phyloP scores from a whole-genome alignment of 305 asterid genomes.

The Solanum chacoense region DNA sequence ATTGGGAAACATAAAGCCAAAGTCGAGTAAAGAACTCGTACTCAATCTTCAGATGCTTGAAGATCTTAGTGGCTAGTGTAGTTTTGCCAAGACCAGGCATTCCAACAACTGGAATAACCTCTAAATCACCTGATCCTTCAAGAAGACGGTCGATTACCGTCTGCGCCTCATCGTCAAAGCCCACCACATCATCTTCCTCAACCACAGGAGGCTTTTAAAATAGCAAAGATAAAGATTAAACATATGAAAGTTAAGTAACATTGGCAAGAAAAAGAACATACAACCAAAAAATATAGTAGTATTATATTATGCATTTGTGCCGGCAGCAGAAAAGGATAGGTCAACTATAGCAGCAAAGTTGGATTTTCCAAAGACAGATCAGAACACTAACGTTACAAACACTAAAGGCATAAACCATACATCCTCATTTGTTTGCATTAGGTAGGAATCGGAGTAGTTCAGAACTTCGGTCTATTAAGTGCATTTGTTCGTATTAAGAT shows the following conservation, averaged over 20 bases:
- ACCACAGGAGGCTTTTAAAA: not conserved
- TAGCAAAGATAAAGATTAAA: not conserved
- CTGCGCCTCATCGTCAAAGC: not conserved
- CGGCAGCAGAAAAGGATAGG: not conserved
- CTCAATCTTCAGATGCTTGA: not conserved
- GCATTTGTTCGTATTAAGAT: not conserved
- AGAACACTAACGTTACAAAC: not conserved
- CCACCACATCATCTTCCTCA: constrained; percentile 4
- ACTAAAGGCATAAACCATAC: not conserved
- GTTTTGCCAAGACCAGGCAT: constrained; percentile 8
- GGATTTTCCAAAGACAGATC: not conserved
- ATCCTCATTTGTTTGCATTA: not conserved
- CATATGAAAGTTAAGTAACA: not conserved
- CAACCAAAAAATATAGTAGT: not conserved
- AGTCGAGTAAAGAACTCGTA: not conserved
- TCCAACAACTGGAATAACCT: not conserved
- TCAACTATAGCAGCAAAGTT: not conserved
- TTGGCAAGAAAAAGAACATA: not conserved
- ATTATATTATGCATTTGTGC: not conserved
- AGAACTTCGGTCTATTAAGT: not conserved
- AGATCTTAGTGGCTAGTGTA: not conserved
- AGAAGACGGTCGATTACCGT: not conserved
- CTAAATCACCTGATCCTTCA: not conserved
- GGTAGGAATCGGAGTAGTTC: not conserved
- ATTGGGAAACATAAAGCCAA: constrained; percentile 8